These are phyloP conservation scores for Hirsutella minnesotensis DNA, from an alignment of 2,329 filamentous ascomycete genomes.

Conservation along the genomic window DNA sequence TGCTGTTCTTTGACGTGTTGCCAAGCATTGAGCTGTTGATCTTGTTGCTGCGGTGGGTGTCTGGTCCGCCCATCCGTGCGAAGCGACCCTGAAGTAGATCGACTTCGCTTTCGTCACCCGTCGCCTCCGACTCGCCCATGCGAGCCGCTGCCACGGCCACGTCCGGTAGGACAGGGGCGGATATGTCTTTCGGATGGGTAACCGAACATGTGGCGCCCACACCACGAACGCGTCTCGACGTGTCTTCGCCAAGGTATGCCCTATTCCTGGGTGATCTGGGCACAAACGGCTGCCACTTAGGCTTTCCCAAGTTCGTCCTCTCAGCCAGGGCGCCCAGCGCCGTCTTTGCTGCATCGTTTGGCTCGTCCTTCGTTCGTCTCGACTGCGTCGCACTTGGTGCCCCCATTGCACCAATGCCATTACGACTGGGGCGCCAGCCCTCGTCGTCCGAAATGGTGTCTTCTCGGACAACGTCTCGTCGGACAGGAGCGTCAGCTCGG, in stretches of 20 bases:
- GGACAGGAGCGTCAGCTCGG: background rate
- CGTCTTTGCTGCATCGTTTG: constrained; percentile 10
- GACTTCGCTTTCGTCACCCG: constrained; percentile 22
- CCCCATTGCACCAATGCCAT: constrained; percentile 3
- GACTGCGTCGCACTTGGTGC: background rate
- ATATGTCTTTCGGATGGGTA: constrained; percentile 11
- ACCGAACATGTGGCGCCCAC: constrained; percentile 11
- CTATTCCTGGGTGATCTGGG: constrained; percentile 27
- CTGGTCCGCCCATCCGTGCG: constrained; percentile 29
- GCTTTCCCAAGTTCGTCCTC: constrained; percentile 18
- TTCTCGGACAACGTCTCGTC: too few relatives aligned
- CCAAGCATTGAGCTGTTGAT: constrained; percentile 16
- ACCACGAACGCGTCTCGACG: constrained; percentile 17
- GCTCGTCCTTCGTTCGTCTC: constrained; percentile 8
- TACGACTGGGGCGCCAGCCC: background rate
- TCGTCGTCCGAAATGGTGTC: too few relatives aligned
- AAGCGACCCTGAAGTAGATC: constrained; percentile 35
- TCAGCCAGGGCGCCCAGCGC: constrained; percentile 9
- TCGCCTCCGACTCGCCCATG: constrained; percentile 3
- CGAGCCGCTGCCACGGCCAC: constrained; percentile 13
- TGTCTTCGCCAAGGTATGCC: constrained; percentile 22
- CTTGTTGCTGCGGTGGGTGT: constrained; percentile 12
- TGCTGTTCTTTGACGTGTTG: constrained; percentile 29
- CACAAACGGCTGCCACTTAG: constrained; percentile 29
- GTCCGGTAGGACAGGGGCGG: constrained; percentile 15